These are phyloP conservation scores for Crucibulum laeve DNA, from an alignment of 768 basidiomycete genomes.

Conservation along the genomic window DNA sequence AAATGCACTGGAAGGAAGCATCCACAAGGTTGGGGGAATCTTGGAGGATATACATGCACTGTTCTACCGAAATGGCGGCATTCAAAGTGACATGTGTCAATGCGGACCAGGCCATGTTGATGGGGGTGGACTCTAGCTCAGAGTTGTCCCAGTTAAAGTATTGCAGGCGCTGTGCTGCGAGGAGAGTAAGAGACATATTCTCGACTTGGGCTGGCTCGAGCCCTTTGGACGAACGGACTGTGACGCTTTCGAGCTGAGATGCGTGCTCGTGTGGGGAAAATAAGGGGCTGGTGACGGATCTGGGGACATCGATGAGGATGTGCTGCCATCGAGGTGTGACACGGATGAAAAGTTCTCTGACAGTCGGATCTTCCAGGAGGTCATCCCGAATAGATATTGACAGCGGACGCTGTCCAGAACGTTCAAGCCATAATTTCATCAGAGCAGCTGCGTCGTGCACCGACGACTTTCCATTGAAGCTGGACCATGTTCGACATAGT, in stretches of 20 bases:
- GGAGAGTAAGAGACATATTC: conserved; percentile 7
- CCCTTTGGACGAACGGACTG: conserved; percentile 8
- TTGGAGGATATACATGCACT: conserved; percentile 12
- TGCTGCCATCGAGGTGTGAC: conserved; percentile 10
- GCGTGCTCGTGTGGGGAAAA: conserved; percentile 3
- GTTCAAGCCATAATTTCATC: conserved; percentile 13
- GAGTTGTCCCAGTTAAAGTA: conserved; percentile 14
- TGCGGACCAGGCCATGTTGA: conserved; percentile 8
- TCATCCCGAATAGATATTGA: conserved; percentile 13
- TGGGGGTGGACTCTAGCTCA: background rate
- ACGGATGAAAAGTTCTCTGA: background rate
- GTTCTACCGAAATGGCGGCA: conserved; percentile 9
- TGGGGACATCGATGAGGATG: conserved; percentile 10
- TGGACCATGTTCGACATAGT: background rate
- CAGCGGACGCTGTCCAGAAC: conserved; percentile 13
- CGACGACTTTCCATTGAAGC: background rate
- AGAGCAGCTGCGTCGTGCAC: background rate
- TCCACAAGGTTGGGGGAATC: conserved; percentile 5
- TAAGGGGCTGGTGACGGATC: conserved; percentile 3
- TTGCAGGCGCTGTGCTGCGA: conserved; percentile 8
- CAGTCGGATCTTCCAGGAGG: background rate
- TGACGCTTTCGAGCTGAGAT: conserved; percentile 9
- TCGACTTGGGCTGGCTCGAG: conserved; percentile 6
- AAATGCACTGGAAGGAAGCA: conserved; percentile 11
- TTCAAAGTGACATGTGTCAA: conserved; percentile 11